A percentile compares a stretch with the other conserved stretches of the same genome.
phyloP scores from a whole-genome alignment of 176 grass and related monocot species.

The Carex pumila region DNA sequence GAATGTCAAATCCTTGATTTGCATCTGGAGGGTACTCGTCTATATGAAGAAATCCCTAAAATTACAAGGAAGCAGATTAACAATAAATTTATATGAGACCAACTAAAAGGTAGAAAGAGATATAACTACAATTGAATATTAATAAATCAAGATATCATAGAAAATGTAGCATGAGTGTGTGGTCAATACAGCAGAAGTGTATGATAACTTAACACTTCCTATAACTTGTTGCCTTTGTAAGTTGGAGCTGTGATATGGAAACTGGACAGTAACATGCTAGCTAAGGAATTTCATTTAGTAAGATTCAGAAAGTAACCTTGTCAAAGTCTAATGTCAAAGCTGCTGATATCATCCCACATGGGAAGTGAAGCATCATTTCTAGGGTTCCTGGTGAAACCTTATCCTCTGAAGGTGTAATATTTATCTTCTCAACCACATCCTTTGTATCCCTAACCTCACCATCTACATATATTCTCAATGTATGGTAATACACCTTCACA shows the following conservation, averaged over 20 bases:
- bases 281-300: constrained; percentile 24
- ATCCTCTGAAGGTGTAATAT: constrained; percentile 88
- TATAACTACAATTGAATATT: constrained; percentile 1
- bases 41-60: constrained; percentile 93
- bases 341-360: constrained; percentile 65
- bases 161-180: background rate
- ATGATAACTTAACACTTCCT: background rate
- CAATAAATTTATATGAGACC: constrained; percentile 4
- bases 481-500: constrained; percentile 97
- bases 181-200: background rate
- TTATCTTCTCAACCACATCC: constrained; percentile 75
- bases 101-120: background rate
- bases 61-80: constrained; percentile 21
- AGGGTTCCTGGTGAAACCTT: constrained; percentile 81
- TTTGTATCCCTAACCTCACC: constrained; percentile 48
- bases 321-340: constrained; percentile 85
- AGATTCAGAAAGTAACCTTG: constrained; percentile 54
- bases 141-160: background rate
- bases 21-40: constrained; percentile 99
- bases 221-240: background rate
- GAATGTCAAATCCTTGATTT: constrained; percentile 99
- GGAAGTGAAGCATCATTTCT: constrained; percentile 67
- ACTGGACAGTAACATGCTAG: constrained; percentile 16
- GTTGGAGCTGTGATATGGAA: background rate
- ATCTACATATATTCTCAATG: constrained; percentile 71